Base-by-base conservation (phyloP, 148 eudicot species). In the Spergularia bocconei region DNA sequence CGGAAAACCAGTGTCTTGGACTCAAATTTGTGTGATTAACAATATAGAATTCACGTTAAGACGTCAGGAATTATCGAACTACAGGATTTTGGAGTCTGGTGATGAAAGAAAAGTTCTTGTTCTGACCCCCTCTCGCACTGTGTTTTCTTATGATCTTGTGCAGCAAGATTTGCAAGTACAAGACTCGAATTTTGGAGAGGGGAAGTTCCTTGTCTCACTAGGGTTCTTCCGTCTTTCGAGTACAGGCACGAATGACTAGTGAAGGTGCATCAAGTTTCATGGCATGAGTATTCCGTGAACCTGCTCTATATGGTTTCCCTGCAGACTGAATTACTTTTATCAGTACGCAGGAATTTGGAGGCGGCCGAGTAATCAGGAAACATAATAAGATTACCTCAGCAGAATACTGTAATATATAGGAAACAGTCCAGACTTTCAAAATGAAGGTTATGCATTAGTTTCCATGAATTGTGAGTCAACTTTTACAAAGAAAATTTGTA, bases 1-100 rank as follows among this genome's bases (percentile, higher is more conserved):
- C 38, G 77, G 77, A 6, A 48, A 29, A 1, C 16, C 44, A 0
- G 13, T 64, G 9, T 64, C 77, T 0, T 74, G 77, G 77, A 54
- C 36, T 13, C 57, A 8, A 19, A 33, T 10, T 38, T 57, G 47
- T 36, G 63, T 64, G 19, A 8, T 74, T 54, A 53, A 54, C 63
- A 59, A 65, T 7, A 0, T 38, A 16, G 23, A 39, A 9, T 9
- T 16, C 13, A 4, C 12, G 65, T 4, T 23, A 12, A 38, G 10
- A 38, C 20, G 4, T 29, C 48, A 4, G 38, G 44, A 6, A 16
- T n/a, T 65, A 41, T 8, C 10, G 39, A 38, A 39, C 13, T 65
- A 65, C 21, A 65, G 41, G 23, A 15, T 65, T 1, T 3, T 16
- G 69, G 69, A 39, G 23, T 38, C 51, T 38, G 51, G 51, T 6